Evolutionary conservation across 2,329 filamentous ascomycete genomes (phyloP), one percentile per base, ranked within the genome.

Genomic region (Diaporthe batatas): DNA sequence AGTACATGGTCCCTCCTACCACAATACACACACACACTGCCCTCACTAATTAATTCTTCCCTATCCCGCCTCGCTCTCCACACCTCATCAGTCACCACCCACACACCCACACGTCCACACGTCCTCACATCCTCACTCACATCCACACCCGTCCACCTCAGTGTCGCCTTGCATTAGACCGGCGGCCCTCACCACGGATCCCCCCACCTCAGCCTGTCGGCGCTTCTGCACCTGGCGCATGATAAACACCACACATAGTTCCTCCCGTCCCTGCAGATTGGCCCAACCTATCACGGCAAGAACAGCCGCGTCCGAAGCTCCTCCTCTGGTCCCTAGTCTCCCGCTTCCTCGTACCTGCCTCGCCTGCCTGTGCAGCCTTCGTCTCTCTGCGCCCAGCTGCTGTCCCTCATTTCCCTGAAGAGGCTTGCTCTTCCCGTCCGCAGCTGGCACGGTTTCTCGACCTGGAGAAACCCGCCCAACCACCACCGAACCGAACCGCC

Each of bases 121-220:
- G 11, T 42, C 12, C 39, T 5, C 39, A 23, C 47, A 11, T 7
- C 5, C 32, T 42, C n/a, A n/a, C 44, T 2, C 44, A 47, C 42
- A 47, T 49, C 32, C 65, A 42, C 47, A 71, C 18, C 58, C 34
- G 36, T 47, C 49, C 23, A 14, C 23, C 47, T 10, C 47, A 47
- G 36, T 36, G 72, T 73, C 65, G 68, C 58, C 59, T 65, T 71
- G 72, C 72, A 68, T 73, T 71, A 57, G 58, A 54, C 32, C 68
- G 68, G 29, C 69, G 25, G 51, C 47, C 34, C 54, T 53, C 53
- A 47, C 57, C 53, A 72, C 32, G 53, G 62, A 58, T 68, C 62
- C 69, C 67, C 62, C 72, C 65, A 55, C 57, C 59, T 34, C 70
- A 64, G 55, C 65, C 44, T 68, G 47, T 67, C 29, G 55, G 55